A percentile compares a stretch with the other conserved stretches of the same genome.
These are phyloP conservation scores for Entomortierella parvispora DNA, from an alignment of 192 early-diverging fungal genomes.

Conservation along the genomic window DNA sequence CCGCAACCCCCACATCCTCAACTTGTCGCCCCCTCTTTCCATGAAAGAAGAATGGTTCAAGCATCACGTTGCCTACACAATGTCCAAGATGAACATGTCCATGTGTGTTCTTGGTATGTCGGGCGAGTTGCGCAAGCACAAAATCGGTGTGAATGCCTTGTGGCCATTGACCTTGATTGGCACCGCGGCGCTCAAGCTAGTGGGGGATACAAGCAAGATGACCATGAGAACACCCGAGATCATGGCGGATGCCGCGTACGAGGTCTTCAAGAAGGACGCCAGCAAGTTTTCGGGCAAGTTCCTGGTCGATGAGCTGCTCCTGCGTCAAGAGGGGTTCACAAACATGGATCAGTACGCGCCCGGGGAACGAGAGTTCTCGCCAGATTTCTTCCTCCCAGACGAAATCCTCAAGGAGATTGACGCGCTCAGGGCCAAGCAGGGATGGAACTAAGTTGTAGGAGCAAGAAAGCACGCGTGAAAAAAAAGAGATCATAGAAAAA, in stretches of 20 bases:
- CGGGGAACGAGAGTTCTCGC: constrained; percentile 65
- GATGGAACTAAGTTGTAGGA: constrained; percentile 23
- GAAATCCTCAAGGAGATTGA: constrained; percentile 46
- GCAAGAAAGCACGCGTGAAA: not conserved
- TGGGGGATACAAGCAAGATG: constrained; percentile 47
- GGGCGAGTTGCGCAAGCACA: constrained; percentile 70
- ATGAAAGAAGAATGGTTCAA: constrained; percentile 80
- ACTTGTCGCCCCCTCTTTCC: constrained; percentile 74
- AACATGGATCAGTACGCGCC: constrained; percentile 79
- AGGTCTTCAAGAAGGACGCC: constrained; percentile 68
- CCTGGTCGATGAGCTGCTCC: constrained; percentile 81
- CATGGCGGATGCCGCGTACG: constrained; percentile 79
- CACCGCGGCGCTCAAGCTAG: constrained; percentile 71
- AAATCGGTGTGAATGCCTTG: constrained; percentile 76
- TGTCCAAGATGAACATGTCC: constrained; percentile 82
- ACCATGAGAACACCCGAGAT: constrained; percentile 63
- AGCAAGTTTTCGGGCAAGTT: constrained; percentile 73
- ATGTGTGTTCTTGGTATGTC: constrained; percentile 78
- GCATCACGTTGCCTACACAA: constrained; percentile 70
- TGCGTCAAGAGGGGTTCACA: constrained; percentile 75
- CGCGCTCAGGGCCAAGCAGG: constrained; percentile 32
- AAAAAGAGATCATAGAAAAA: not conserved
- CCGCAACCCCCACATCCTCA: constrained; percentile 78
- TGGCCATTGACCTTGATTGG: constrained; percentile 81
- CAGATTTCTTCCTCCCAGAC: constrained; percentile 73